These are phyloP conservation scores for Dentiscutata heterogama DNA, from an alignment of 371 early-diverging fungal species.

Conservation along the genomic window DNA sequence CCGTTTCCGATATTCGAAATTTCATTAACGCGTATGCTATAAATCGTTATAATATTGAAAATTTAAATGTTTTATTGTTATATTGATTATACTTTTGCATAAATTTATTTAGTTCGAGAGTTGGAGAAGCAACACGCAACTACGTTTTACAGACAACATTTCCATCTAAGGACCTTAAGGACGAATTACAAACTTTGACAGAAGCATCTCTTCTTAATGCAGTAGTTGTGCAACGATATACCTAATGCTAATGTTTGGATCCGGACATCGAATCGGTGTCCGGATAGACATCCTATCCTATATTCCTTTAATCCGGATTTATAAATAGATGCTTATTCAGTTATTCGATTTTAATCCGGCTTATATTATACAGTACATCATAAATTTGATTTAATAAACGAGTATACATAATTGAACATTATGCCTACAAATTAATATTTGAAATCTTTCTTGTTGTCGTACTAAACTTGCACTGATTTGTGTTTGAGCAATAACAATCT, in stretches of 20 bases:
- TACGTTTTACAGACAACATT: slow-evolving; percentile 86
- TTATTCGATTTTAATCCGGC: too few relatives aligned
- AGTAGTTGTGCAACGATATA: slow-evolving; percentile 82
- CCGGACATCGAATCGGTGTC: too few relatives aligned
- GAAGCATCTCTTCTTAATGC: slow-evolving; percentile 89
- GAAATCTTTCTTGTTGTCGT: too few relatives aligned
- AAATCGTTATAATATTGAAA: slow-evolving; percentile 19
- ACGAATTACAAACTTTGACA: slow-evolving; percentile 74
- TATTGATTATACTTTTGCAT: background rate
- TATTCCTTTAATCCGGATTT: too few relatives aligned
- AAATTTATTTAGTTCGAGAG: slow-evolving; percentile 56
- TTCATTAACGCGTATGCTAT: slow-evolving; percentile 72
- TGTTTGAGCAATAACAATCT: too few relatives aligned
- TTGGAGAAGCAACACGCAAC: slow-evolving; percentile 61
- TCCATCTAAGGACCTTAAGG: slow-evolving; percentile 80
- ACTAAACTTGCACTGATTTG: too few relatives aligned
- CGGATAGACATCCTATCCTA: too few relatives aligned
- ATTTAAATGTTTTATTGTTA: slow-evolving; percentile 17
- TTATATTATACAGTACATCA: too few relatives aligned
- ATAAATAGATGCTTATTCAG: too few relatives aligned
- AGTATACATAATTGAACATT: too few relatives aligned
- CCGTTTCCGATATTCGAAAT: slow-evolving; percentile 83
- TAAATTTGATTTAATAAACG: too few relatives aligned
- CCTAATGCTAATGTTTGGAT: slow-evolving; percentile 51
- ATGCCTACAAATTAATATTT: too few relatives aligned